A percentile compares a stretch with the other conserved stretches of the same genome.
These are phyloP conservation scores for Lactarius sp. DNA, from an alignment of 768 basidiomycete genomes.

Conservation along the genomic window DNA sequence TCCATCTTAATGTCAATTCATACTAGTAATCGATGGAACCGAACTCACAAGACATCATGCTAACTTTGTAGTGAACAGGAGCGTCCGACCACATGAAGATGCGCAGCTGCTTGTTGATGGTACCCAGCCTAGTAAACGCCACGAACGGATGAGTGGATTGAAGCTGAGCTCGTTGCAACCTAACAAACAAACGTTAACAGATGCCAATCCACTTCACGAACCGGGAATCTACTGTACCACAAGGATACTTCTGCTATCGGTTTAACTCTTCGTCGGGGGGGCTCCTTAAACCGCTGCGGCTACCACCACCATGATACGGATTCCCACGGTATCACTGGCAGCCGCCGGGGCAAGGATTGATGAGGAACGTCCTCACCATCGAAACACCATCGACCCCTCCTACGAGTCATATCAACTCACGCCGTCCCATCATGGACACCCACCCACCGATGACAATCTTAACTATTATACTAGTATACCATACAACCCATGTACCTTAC, in stretches of 20 bases:
- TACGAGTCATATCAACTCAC: too few relatives aligned
- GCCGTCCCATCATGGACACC: too few relatives aligned
- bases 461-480: too few relatives aligned
- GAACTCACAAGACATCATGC: conserved; percentile 67
- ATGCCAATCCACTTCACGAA: neutral
- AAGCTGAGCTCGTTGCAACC: conserved; percentile 79
- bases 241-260: conserved; percentile 87
- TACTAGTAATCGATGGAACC: too few relatives aligned
- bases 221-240: conserved; percentile 46
- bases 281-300: too few relatives aligned
- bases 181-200: conserved; percentile 25
- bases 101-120: conserved; percentile 77
- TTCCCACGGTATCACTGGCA: too few relatives aligned
- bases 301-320: too few relatives aligned
- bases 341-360: too few relatives aligned
- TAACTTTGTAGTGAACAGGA: conserved; percentile 79
- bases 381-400: too few relatives aligned
- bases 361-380: too few relatives aligned
- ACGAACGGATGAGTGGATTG: conserved; percentile 78
- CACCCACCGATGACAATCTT: too few relatives aligned
- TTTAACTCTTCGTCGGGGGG: conserved; percentile 89
- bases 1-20: neutral
- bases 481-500: too few relatives aligned
- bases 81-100: conserved; percentile 71
- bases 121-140: conserved; percentile 68